Evolutionary conservation across 1,284 basidiomycete species (phyloP).

Genomic region (Moesziomyces sp.): DNA sequence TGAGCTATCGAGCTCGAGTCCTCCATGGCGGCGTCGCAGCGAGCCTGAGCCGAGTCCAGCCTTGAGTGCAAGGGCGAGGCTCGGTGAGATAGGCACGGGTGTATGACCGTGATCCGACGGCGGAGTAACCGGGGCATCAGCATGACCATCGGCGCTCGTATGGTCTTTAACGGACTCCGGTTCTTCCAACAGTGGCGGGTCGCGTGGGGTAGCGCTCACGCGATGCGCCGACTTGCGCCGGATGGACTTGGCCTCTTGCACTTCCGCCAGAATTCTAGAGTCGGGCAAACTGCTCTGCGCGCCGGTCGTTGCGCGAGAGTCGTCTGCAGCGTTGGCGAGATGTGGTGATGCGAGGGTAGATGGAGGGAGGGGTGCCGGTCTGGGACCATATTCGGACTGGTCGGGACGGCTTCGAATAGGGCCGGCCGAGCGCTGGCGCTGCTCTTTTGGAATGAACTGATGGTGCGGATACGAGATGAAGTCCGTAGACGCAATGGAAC

Average conservation of each 20-base stretch:
- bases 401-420: conserved; percentile 17
- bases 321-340: background rate
- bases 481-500: conserved; percentile 1
- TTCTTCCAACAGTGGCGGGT: conserved; percentile 20
- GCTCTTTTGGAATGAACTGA: conserved; percentile 17
- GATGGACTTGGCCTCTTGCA: background rate
- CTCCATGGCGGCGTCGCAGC: conserved; percentile 1
- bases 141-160: conserved; percentile 3
- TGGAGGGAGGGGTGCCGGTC: background rate
- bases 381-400: conserved; percentile 11
- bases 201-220: conserved; percentile 17
- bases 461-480: conserved; percentile 9
- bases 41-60: conserved; percentile 16
- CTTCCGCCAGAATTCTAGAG: background rate
- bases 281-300: too few relatives aligned
- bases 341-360: background rate
- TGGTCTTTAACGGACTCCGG: conserved; percentile 9
- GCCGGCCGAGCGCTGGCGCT: conserved; percentile 20
- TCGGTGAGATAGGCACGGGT: conserved; percentile 7
- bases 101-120: conserved; percentile 14
- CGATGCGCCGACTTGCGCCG: conserved; percentile 10
- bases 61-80: conserved; percentile 16
- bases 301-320: too few relatives aligned
- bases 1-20: background rate
- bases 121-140: background rate